Evolutionary conservation across 768 basidiomycete genomes (phyloP), one percentile per base, ranked within the genome.

Genomic region (Boletus coccyginus): DNA sequence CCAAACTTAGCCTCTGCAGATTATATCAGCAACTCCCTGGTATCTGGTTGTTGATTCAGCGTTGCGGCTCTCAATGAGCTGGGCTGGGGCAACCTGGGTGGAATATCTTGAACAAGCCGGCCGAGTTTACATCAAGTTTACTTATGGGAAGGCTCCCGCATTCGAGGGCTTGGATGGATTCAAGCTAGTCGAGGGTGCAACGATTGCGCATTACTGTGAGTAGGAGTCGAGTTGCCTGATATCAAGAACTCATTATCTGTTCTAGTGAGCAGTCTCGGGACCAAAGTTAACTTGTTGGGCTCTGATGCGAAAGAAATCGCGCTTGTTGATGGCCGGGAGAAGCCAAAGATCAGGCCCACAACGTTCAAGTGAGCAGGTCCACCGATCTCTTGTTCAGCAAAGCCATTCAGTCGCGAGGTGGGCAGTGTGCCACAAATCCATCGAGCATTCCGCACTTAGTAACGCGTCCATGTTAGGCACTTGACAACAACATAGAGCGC

Each of bases 151-250:
- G 41, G 53, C 62, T 10, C 64, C 65, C 7, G 38, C 62, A 3
- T 67, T 67, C 46, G 60, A 66, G 21, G 50, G 21, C 11, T 17
- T 21, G 10, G 56, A 66, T 24, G 66, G 63, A 41, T 66, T 59
- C 39, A 56, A 33, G 38, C 39, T 67, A 32, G 45, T 41, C 3
- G 62, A 67, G 40, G 60, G 66, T 3, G 9, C 51, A 1, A 16
- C 57, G 13, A 67, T 67, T 11, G 62, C 62, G 3, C 66, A 55
- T 21, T 62, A 67, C 31, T 8, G 66, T 63, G 46, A 48, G 60
- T 60, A 35, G 5, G 6, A 40, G 31, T 31, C 32, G 10, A 14
- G 39, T 19, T n/a, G 21, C 21, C 3, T 9, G 4, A 8, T 21
- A 13, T 41, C 29, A 3, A 27, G 14, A 19, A 5, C 32, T 41